Evolutionary conservation across 331 rosid genomes (phyloP), one percentile per base, ranked within the genome.

Genomic region (Prunus yedoensis): DNA sequence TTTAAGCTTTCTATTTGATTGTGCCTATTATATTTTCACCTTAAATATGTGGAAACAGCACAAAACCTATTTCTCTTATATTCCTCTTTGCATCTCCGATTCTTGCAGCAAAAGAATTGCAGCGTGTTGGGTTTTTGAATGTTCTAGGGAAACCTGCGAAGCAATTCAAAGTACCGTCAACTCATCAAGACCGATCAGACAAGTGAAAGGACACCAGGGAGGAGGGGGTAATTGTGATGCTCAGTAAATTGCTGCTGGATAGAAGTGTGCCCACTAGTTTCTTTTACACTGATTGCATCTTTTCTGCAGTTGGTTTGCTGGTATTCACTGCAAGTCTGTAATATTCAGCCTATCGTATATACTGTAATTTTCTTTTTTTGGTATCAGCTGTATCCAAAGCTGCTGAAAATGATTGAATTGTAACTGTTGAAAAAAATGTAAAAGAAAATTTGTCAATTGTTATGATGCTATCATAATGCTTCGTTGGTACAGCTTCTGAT

Each of bases 61-160:
- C 6, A 59, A 57, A 15, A 57, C 27, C 28, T 4, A 6, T 70
- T n/a, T 38, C 25, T 28, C 61, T 47, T 14, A 47, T 47, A 28
- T 61, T 32, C 58, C 49, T 15, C 17, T 47, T 61, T 71, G 32
- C 23, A 54, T 54, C 28, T 71, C 35, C 52, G 61, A 15, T 83
- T 51, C 27, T 78, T 74, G 47, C 94, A 91, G 98, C 91, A 14
- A 90, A 86, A 89, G 97, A 94, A 88, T 80, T 94, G 76, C 90
- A 94, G 85, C 89, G 93, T 51, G 96, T 88, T 62, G 85, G 82
- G 43, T 75, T 53, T 69, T 75, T 91, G 75, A 87, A 88, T 75
- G 88, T 94, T 66, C 85, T 94, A 68, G 94, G 89, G 58, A 87
- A 83, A 76, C 70, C 96, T 68, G 73, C 13, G 77, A 89, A 87